Conservation (phyloP, 2,329 filamentous ascomycete genomes). For the Diplodia sapinea region DNA sequence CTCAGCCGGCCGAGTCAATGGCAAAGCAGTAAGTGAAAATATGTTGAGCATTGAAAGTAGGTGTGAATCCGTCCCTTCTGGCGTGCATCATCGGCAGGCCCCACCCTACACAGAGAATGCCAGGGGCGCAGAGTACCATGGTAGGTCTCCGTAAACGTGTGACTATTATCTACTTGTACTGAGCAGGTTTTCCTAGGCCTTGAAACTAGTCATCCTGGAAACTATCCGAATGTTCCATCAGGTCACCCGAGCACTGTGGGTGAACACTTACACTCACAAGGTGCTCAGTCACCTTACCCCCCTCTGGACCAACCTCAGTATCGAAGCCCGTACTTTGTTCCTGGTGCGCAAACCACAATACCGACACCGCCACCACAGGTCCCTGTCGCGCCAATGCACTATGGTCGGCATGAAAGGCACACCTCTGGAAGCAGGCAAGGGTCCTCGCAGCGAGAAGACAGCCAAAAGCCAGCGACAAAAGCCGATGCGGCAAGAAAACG, state of each 20-base stretch:
- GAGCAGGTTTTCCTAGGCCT: neutral
- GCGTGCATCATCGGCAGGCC: neutral
- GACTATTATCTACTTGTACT: neutral
- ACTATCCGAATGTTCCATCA: neutral
- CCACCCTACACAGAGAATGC: neutral
- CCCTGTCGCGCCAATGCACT: conserved; percentile 45
- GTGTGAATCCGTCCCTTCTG: neutral
- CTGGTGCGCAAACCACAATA: neutral
- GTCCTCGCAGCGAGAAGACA: conserved; percentile 16
- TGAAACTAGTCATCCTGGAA: neutral
- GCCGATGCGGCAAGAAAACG: conserved; percentile 63
- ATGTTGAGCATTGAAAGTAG: neutral
- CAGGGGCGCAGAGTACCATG: neutral
- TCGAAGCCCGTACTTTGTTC: conserved; percentile 31
- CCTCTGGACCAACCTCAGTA: neutral
- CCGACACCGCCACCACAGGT: conserved; percentile 36
- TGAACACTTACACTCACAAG: neutral
- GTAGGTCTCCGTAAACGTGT: neutral
- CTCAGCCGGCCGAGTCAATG: neutral
- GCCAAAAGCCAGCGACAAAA: conserved; percentile 52
- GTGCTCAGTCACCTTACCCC: neutral
- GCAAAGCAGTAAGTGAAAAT: neutral
- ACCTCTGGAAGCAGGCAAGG: conserved; percentile 37
- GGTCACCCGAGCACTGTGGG: neutral
- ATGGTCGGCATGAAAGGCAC: conserved; percentile 37